Base-by-base conservation (phyloP, 257 asterid species). In the Fraxinus cuspidata region DNA sequence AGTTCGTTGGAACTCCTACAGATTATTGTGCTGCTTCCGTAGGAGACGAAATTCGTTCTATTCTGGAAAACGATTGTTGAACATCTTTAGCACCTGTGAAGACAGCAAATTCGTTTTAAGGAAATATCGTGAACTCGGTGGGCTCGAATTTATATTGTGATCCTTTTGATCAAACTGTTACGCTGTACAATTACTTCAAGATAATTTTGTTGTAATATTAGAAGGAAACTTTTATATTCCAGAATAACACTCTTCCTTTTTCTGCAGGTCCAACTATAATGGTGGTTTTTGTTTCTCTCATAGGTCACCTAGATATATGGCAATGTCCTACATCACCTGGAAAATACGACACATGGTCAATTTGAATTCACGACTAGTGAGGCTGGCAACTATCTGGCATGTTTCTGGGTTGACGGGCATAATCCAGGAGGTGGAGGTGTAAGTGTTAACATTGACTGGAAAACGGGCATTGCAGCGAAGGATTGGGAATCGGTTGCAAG, bases 401-500 rank as follows among this genome's bases (percentile, higher is more conserved):
- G 98, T 80, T 92, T 92, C 77, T 90, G 96, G 96, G 75, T 84
- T 15, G 94, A 85, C 40, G 83, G 86, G 73, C 87, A 84, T 63
- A 81, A 75, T 84, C 49, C 89, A 18, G 88, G 83, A 70, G 77
- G 72, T 70, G 94, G 91, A 76, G 91, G 84, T 73, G 78, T 87
- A 78, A 94, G 89, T 76, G 83, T 94, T 66, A 91, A 88, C 88
- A 85, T 94, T 66, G 98, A 90, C 60, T 92, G 98, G 97, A 94
- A 89, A 82, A 92, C 89, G 3, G 97, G 98, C 76, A 86, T 94
- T 80, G 97, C 97, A 49, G 97, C 97, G 23, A 90, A 90, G 83
- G 98, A 94, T 79, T 92, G 98, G 97, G 96, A 94, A 2, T 88
- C 97, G 25, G 97, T 94, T 83, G 98, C 96, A 35, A 89, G 88